These are phyloP conservation scores for Escovopsis sp. DNA, from an alignment of 2,329 filamentous ascomycete genomes.

Conservation along the genomic window DNA sequence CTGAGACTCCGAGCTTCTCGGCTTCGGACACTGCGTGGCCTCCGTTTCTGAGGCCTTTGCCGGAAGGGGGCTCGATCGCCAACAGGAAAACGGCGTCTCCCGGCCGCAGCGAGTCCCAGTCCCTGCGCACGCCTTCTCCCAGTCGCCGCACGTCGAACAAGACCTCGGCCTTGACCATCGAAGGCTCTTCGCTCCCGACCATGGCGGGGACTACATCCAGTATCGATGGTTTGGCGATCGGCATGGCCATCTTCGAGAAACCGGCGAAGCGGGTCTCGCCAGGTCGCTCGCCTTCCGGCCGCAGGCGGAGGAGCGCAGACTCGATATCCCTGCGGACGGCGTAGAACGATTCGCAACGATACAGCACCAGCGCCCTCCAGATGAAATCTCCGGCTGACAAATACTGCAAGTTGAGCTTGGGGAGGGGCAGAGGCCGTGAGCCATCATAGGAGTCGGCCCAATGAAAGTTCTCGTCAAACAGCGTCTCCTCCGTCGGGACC, in stretches of 20 bases:
- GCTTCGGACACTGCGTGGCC: conserved; percentile 26
- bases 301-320: conserved; percentile 61
- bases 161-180: conserved; percentile 74
- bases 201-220: conserved; percentile 71
- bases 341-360: conserved; percentile 84
- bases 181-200: conserved; percentile 73
- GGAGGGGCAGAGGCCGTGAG: conserved; percentile 72
- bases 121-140: conserved; percentile 58
- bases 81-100: conserved; percentile 87
- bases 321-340: conserved; percentile 87
- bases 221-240: conserved; percentile 73
- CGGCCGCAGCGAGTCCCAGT: conserved; percentile 79
- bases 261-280: conserved; percentile 65
- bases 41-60: conserved; percentile 39
- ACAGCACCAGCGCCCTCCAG: conserved; percentile 85
- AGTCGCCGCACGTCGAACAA: conserved; percentile 68
- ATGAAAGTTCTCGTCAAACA: conserved; percentile 68
- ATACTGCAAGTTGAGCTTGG: conserved; percentile 92
- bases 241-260: conserved; percentile 82
- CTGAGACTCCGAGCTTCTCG: conserved; percentile 51
- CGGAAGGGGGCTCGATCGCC: conserved; percentile 49
- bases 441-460: conserved; percentile 81
- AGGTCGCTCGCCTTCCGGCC: conserved; percentile 48
- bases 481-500: conserved; percentile 65
- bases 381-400: conserved; percentile 88